These are phyloP conservation scores for Ustilago tritici DNA, from an alignment of 1,284 basidiomycete species.

Conservation along the genomic window DNA sequence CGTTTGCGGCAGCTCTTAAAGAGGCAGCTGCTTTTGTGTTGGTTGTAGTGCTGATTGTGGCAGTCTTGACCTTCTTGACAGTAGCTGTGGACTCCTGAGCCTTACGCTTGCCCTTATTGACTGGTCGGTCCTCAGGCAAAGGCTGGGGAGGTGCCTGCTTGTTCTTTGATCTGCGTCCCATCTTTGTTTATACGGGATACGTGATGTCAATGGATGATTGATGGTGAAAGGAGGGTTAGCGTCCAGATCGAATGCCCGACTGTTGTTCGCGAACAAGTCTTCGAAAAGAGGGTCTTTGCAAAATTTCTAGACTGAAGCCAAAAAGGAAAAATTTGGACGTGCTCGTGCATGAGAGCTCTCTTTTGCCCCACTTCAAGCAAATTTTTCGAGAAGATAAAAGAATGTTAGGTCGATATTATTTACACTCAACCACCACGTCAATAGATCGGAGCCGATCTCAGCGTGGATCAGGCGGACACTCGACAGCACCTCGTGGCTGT, in stretches of 20 bases:
- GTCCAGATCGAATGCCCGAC: neutral
- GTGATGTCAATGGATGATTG: constrained; percentile 1
- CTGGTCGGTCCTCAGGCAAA: constrained; percentile 73
- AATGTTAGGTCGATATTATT: neutral
- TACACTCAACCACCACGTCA: neutral
- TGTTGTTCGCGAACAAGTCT: constrained; percentile 10
- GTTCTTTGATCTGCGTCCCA: constrained; percentile 90
- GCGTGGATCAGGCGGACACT: neutral
- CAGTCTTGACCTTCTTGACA: constrained; percentile 55
- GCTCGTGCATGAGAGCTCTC: constrained; percentile 11
- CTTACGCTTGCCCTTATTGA: constrained; percentile 70
- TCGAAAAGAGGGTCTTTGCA: neutral
- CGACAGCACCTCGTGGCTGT: neutral
- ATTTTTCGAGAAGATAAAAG: neutral
- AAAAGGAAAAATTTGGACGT: constrained; percentile 26
- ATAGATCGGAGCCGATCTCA: constrained; percentile 6
- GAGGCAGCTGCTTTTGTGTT: constrained; percentile 12
- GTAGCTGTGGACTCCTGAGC: constrained; percentile 61
- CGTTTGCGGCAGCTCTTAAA: constrained; percentile 49
- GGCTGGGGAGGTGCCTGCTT: constrained; percentile 85
- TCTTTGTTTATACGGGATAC: constrained; percentile 63
- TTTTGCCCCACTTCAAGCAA: neutral
- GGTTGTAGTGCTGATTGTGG: constrained; percentile 11
- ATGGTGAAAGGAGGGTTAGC: constrained; percentile 9
- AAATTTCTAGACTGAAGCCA: constrained; percentile 5